These are phyloP conservation scores for Beta lomatogona DNA, from an alignment of 179 eudicot genomes.

Conservation along the genomic window DNA sequence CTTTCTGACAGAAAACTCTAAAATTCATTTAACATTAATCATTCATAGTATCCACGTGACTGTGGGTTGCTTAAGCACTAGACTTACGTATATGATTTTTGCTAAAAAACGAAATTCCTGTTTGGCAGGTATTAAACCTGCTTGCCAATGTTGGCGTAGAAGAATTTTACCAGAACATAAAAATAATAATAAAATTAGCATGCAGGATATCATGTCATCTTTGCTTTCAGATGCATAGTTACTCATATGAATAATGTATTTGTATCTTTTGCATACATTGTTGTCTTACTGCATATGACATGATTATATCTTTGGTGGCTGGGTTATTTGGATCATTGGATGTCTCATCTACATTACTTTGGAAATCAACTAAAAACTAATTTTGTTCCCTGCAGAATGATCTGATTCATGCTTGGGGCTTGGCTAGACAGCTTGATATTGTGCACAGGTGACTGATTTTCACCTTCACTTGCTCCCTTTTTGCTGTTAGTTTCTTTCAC, in stretches of 20 bases:
- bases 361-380: background rate
- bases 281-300: background rate
- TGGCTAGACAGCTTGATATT: slow-evolving; percentile 91
- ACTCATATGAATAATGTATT: no score
- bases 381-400: slow-evolving; percentile 62
- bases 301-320: background rate
- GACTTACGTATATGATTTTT: slow-evolving; percentile 43
- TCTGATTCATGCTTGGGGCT: slow-evolving; percentile 98
- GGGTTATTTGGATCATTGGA: slow-evolving; percentile 4
- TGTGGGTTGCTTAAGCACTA: no score
- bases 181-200: background rate
- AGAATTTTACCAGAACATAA: background rate
- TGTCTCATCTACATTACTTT: background rate
- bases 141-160: background rate
- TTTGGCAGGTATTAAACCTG: background rate
- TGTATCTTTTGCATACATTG: background rate
- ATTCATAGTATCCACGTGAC: no score
- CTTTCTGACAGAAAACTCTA: no score
- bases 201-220: background rate
- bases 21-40: no score
- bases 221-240: background rate
- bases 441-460: slow-evolving; percentile 72
- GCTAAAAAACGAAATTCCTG: background rate
- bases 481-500: background rate
- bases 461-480: slow-evolving; percentile 1